phyloP scores from a whole-genome alignment of 1,139 yeast species.

The Geotrichum australiense region DNA sequence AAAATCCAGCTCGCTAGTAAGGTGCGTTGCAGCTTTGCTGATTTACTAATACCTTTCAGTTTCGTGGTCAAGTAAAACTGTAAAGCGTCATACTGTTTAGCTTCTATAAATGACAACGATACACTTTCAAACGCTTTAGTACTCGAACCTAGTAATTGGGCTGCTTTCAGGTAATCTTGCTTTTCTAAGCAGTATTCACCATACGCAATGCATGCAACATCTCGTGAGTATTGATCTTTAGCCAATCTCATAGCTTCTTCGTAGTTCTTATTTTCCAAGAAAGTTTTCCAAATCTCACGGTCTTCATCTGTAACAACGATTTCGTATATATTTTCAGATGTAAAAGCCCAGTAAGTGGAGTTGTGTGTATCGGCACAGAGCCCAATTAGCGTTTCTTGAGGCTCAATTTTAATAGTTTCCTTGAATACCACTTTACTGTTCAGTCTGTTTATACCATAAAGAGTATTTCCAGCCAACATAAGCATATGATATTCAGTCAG shows the following conservation, averaged over 20 bases:
- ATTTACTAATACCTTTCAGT: slow-evolving; percentile 37
- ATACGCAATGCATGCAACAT: slow-evolving; percentile 53
- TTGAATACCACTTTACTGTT: slow-evolving; percentile 42
- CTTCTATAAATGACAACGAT: slow-evolving; percentile 54
- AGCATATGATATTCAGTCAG: slow-evolving; percentile 51
- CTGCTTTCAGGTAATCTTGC: slow-evolving; percentile 45
- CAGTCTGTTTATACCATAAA: slow-evolving; percentile 43
- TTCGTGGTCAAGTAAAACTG: slow-evolving; percentile 53
- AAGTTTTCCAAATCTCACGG: slow-evolving; percentile 67
- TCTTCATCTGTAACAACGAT: slow-evolving; percentile 63
- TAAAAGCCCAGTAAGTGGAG: slow-evolving; percentile 56
- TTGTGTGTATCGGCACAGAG: slow-evolving; percentile 50
- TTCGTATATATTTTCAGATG: slow-evolving; percentile 51
- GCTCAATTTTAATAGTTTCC: slow-evolving; percentile 34
- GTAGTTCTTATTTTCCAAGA: slow-evolving; percentile 54
- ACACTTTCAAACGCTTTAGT: slow-evolving; percentile 66
- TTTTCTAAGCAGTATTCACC: slow-evolving; percentile 49
- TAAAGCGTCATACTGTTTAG: slow-evolving; percentile 40
- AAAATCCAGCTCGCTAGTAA: slow-evolving; percentile 80
- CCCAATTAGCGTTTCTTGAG: slow-evolving; percentile 46
- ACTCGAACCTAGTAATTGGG: slow-evolving; percentile 55
- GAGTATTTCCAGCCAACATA: slow-evolving; percentile 39
- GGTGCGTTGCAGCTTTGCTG: slow-evolving; percentile 46
- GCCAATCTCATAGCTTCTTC: slow-evolving; percentile 58
- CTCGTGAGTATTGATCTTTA: slow-evolving; percentile 41